Percentiles rank a stretch among this genome's conserved stretches.
Evolutionary conservation across 208 protist species (phyloP).

Genomic region (Trypanosoma scelopori): DNA sequence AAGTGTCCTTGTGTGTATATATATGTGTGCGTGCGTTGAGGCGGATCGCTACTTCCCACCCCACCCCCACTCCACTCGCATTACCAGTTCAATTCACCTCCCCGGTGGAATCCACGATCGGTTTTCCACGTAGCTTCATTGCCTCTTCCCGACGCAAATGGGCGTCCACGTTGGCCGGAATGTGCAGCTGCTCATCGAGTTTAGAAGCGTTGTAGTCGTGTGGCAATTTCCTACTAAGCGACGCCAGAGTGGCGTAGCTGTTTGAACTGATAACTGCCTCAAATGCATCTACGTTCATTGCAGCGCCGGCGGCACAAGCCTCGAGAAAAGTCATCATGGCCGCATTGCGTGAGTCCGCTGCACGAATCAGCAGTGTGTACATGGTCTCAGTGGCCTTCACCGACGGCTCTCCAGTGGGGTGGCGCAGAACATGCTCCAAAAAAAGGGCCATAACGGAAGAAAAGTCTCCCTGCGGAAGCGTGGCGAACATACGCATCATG

Average conservation of each 20-base stretch:
- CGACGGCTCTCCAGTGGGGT: conserved; percentile 44
- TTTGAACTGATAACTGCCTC: conserved; percentile 55
- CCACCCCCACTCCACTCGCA: neutral
- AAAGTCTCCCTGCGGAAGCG: conserved; percentile 66
- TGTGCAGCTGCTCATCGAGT: conserved; percentile 72
- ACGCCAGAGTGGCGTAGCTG: conserved; percentile 40
- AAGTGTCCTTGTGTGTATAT: neutral
- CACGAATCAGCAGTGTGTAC: conserved; percentile 71
- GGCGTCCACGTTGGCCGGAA: conserved; percentile 76
- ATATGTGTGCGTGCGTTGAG: neutral
- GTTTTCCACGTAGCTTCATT: conserved; percentile 62
- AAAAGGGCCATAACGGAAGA: conserved; percentile 64
- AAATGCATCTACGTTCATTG: conserved; percentile 61
- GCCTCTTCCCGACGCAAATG: conserved; percentile 85
- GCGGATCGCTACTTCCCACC: neutral
- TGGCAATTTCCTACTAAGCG: conserved; percentile 72
- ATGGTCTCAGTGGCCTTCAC: conserved; percentile 45
- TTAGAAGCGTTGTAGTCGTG: conserved; percentile 71
- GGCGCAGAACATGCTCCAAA: conserved; percentile 62
- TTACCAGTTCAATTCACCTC: conserved; percentile 37
- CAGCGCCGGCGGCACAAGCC: conserved; percentile 64
- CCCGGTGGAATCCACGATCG: conserved; percentile 72
- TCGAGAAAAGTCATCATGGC: conserved; percentile 89
- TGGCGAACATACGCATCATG: conserved; percentile 88
- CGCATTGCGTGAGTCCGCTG: conserved; percentile 74